These are phyloP conservation scores for Paramyrothecium sp. DNA, from an alignment of 2,329 filamentous ascomycete species.

Conservation along the genomic window DNA sequence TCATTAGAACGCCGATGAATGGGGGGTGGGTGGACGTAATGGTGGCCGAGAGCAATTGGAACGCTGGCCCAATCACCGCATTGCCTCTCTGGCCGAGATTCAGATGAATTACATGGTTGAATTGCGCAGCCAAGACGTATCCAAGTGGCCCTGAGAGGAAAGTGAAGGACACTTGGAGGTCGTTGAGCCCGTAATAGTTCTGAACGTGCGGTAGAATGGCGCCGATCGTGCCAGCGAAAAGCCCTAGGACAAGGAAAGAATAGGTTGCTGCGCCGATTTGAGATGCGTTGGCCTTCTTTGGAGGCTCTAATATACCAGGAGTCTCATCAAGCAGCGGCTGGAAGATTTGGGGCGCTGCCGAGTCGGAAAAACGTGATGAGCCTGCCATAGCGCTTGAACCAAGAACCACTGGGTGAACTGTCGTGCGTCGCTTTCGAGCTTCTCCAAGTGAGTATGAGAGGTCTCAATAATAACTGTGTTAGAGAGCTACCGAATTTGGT, in stretches of 20 bases:
- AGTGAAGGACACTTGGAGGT: constrained; percentile 40
- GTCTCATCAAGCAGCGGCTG: too few relatives aligned
- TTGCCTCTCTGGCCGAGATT: constrained; percentile 39
- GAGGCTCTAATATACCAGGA: too few relatives aligned
- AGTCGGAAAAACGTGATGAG: too few relatives aligned
- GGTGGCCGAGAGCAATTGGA: constrained; percentile 12
- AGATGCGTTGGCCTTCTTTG: background rate
- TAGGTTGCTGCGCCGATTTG: constrained; percentile 7
- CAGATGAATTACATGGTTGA: constrained; percentile 35
- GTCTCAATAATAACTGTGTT: too few relatives aligned
- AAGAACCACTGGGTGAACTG: too few relatives aligned
- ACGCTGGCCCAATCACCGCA: constrained; percentile 33
- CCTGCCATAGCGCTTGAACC: too few relatives aligned
- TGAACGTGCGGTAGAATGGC: constrained; percentile 22
- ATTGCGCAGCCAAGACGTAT: constrained; percentile 39
- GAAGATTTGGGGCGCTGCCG: too few relatives aligned
- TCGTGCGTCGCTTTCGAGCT: too few relatives aligned
- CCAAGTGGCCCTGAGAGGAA: constrained; percentile 41
- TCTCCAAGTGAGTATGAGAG: too few relatives aligned
- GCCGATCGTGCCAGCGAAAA: constrained; percentile 23
- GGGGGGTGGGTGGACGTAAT: background rate
- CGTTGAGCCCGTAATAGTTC: constrained; percentile 37
- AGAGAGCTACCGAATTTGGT: too few relatives aligned
- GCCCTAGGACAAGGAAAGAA: constrained; percentile 19
- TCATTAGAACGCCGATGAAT: constrained; percentile 9